phyloP scores from a whole-genome alignment of 164 flowering plant species.

The Liquidambar formosana region DNA sequence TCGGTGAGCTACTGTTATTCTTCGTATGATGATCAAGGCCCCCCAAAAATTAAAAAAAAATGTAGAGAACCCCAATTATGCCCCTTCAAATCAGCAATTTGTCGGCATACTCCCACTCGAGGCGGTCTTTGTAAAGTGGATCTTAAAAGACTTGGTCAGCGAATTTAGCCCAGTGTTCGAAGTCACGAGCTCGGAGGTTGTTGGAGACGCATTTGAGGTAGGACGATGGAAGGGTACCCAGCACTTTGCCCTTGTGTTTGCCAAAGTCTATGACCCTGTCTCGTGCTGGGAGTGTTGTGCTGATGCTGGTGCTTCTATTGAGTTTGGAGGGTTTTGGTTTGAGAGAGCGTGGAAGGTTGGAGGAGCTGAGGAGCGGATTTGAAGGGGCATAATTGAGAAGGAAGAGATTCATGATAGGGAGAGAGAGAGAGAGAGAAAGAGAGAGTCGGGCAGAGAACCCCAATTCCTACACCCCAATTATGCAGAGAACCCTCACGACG shows the following conservation, averaged over 20 bases:
- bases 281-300: slow-evolving; percentile 37
- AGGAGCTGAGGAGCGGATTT: neutral
- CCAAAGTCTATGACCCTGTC: slow-evolving; percentile 78
- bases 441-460: too few relatives aligned
- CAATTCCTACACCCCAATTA: too few relatives aligned
- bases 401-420: neutral
- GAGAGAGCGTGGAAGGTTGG: slow-evolving; percentile 1
- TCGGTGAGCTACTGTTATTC: too few relatives aligned
- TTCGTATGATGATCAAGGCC: too few relatives aligned
- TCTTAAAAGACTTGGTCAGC: slow-evolving; percentile 81
- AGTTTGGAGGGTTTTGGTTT: slow-evolving; percentile 4
- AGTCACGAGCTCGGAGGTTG: slow-evolving; percentile 62
- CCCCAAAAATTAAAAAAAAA: too few relatives aligned
- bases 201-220: slow-evolving; percentile 84
- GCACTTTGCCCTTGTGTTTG: slow-evolving; percentile 69
- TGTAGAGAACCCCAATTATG: too few relatives aligned
- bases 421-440: neutral
- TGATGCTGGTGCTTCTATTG: slow-evolving; percentile 4
- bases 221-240: slow-evolving; percentile 78
- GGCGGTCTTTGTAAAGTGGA: slow-evolving; percentile 69
- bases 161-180: slow-evolving; percentile 60
- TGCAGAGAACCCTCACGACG: too few relatives aligned
- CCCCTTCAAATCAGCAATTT: slow-evolving; percentile 42
- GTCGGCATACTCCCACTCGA: slow-evolving; percentile 80
- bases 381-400: slow-evolving; percentile 9